Evolutionary conservation across 2,329 filamentous ascomycete genomes (phyloP).

Genomic region (Fusarium subglutinans): DNA sequence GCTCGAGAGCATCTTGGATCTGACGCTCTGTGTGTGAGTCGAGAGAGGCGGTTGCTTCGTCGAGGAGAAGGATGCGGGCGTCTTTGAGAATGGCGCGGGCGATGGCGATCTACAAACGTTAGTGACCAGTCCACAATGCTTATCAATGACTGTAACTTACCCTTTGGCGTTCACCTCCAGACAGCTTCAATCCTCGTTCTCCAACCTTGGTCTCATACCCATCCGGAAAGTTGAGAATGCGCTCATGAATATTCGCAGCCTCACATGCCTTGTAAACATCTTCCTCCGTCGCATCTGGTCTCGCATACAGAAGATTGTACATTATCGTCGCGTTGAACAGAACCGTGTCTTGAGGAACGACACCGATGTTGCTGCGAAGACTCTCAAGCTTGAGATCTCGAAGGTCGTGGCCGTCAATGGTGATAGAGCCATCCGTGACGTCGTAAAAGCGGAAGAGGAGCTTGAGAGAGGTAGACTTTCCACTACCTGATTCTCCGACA

Average conservation of each 20-base stretch:
- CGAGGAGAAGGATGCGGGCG: conserved; percentile 74
- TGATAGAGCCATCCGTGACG: conserved; percentile 55
- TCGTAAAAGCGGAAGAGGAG: conserved; percentile 63
- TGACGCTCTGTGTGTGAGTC: conserved; percentile 68
- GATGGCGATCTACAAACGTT: conserved; percentile 57
- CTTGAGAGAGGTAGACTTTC: conserved; percentile 60
- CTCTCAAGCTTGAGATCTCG: conserved; percentile 53
- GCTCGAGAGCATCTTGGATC: conserved; percentile 64
- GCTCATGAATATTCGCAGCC: conserved; percentile 64
- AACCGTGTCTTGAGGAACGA: conserved; percentile 57
- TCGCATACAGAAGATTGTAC: conserved; percentile 65
- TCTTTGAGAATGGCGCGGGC: conserved; percentile 74
- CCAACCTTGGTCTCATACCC: conserved; percentile 64
- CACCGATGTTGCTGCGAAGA: conserved; percentile 54
- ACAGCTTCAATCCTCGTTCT: conserved; percentile 62
- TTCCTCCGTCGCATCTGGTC: conserved; percentile 57
- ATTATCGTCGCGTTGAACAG: conserved; percentile 65
- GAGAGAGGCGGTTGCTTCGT: conserved; percentile 77
- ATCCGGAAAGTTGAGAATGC: conserved; percentile 62
- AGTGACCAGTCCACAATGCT: neutral
- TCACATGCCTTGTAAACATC: conserved; percentile 62
- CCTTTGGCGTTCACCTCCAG: conserved; percentile 69
- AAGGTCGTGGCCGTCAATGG: conserved; percentile 57
- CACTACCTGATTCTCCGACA: conserved; percentile 57
- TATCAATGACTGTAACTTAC: conserved; percentile 44